Base-by-base conservation (phyloP, 2,329 filamentous ascomycete species). In the Taxawa tesnikishii region DNA sequence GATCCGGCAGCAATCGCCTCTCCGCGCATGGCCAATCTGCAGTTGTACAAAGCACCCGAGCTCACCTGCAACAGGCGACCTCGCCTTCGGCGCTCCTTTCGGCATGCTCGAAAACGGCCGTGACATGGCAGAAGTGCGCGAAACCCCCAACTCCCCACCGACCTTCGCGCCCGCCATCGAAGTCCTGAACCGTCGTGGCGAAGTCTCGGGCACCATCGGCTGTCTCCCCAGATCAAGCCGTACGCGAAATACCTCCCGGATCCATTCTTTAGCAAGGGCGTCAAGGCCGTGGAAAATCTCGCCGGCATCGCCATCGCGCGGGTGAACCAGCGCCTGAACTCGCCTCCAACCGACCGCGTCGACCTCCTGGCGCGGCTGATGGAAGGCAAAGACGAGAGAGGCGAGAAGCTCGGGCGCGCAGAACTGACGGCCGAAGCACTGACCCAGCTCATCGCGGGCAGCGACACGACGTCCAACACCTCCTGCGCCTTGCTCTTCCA, bases 391-490 rank as follows among this genome's bases (percentile, higher is more conserved):
- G 83, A 94, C 52, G 79, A 83, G 38, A 79, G 73, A 15, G 85
- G 84, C 34, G 63, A 82, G 37, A 77, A 74, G 8, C 69, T 94
- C 0, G 77, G 81, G 4, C 70, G 81, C 15, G 70, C 80, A 44
- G 85, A 94, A 52, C 66, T 94, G 32, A 92, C 83, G 0, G 84
- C 84, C 21, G 87, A 94, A 59, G 85, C 85, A 0, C 63, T 93
- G 15, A 94, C 85, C 0, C 85, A 94, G 55, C 70, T 94, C 26
- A 93, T 85, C 44, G 80, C 81, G 2, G 81, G 80, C 15, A 76
- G 70, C 26, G 81, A 85, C 54, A 85, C 81, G 0, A 84, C 79
- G 0, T 79, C 73, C 31, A 85, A 84, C 59, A 79, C 85, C 0
- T 79, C 79, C 3, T 93, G 85, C 49, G 84, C 84, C 0, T 67